Evolutionary conservation across 306 rosid species (phyloP).

Genomic region (Cucumis cinereus): DNA sequence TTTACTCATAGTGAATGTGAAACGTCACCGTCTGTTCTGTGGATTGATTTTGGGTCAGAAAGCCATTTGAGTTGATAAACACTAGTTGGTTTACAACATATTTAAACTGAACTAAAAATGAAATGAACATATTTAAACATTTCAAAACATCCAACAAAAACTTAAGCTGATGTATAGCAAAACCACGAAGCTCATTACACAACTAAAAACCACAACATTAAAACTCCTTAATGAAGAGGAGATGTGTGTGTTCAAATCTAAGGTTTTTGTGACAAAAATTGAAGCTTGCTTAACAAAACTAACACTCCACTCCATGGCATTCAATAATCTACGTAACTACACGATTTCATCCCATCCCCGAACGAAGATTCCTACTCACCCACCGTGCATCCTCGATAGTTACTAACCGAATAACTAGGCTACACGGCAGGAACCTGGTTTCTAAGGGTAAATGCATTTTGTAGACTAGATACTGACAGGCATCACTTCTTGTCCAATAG

Average conservation of each 20-base stretch:
- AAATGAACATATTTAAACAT: not conserved
- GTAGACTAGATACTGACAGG: not conserved
- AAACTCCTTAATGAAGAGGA: not conserved
- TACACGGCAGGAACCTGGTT: not conserved
- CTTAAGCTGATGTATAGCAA: not conserved
- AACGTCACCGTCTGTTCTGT: too few species aligned
- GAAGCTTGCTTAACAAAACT: not conserved
- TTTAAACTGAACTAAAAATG: not conserved
- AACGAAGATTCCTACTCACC: not conserved
- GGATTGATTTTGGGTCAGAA: not conserved
- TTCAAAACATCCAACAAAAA: not conserved
- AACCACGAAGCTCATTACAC: not conserved
- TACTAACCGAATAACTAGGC: not conserved
- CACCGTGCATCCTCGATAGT: not conserved
- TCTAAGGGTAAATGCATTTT: not conserved
- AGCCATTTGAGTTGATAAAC: not conserved
- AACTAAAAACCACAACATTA: not conserved
- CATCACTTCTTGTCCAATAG: constrained; percentile 68
- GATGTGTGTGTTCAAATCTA: not conserved
- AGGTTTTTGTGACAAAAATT: not conserved
- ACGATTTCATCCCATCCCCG: not conserved
- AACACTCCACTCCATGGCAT: not conserved
- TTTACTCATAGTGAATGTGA: too few species aligned
- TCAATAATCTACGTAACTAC: not conserved
- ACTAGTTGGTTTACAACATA: not conserved